phyloP scores from a whole-genome alignment of 1,284 basidiomycete genomes.

The Xerocomus subilludens region DNA sequence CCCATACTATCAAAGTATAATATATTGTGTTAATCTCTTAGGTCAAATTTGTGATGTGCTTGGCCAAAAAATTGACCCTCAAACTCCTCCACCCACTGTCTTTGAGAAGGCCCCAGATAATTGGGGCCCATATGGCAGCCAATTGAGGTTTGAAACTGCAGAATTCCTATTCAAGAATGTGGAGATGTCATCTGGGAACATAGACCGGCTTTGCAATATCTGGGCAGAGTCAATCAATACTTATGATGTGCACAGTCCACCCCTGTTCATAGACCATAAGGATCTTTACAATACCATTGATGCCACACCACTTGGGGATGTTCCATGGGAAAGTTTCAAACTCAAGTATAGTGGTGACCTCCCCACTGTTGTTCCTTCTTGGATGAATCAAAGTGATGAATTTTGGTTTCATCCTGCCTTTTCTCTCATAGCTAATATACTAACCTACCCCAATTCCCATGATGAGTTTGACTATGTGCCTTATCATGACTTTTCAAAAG shows the following conservation, averaged over 20 bases:
- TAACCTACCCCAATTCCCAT: slow-evolving; percentile 34
- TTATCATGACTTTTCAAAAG: slow-evolving; percentile 23
- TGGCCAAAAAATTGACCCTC: background rate
- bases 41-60: background rate
- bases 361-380: background rate
- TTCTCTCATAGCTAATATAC: slow-evolving; percentile 1
- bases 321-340: slow-evolving; percentile 3
- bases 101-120: background rate
- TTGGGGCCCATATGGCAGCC: background rate
- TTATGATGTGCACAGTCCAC: no score
- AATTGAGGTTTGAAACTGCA: background rate
- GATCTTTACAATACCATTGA: background rate
- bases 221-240: background rate
- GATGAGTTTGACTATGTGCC: slow-evolving; percentile 36
- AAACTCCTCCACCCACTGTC: background rate
- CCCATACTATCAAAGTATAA: no score
- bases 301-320: background rate
- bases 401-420: background rate
- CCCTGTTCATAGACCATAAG: background rate
- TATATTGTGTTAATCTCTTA: background rate
- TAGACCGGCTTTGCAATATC: background rate
- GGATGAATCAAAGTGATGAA: background rate
- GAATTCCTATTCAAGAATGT: background rate
- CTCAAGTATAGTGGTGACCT: background rate
- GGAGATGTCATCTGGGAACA: background rate